Conservation (phyloP, 176 grass and related monocot species). For the Juncus effusus region DNA sequence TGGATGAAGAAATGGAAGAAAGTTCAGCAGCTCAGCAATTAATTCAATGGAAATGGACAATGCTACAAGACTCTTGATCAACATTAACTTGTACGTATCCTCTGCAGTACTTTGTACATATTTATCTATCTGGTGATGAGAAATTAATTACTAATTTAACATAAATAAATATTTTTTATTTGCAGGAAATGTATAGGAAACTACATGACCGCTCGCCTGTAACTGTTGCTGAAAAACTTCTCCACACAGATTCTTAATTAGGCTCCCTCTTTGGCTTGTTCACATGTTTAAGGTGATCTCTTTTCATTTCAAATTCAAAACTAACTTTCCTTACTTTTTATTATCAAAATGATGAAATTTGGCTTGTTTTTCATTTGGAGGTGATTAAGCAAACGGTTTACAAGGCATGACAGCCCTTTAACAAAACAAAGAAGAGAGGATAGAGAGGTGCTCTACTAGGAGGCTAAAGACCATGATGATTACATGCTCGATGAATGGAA, state of each 20-base stretch:
- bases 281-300: slow-evolving; percentile 88
- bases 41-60: slow-evolving; percentile 51
- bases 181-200: slow-evolving; percentile 84
- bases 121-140: neutral
- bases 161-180: slow-evolving; percentile 5
- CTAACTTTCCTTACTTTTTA: neutral
- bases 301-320: neutral
- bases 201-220: slow-evolving; percentile 71
- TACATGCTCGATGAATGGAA: too few relatives aligned
- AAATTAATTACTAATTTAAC: neutral
- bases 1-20: slow-evolving; percentile 35
- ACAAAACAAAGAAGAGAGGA: too few relatives aligned
- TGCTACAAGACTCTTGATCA: slow-evolving; percentile 68
- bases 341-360: neutral
- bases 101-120: neutral
- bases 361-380: too few relatives aligned
- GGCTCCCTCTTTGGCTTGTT: slow-evolving; percentile 94
- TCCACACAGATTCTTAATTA: slow-evolving; percentile 83
- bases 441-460: too few relatives aligned
- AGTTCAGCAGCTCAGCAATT: slow-evolving; percentile 38
- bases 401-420: too few relatives aligned
- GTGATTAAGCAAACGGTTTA: too few relatives aligned
- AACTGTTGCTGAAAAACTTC: slow-evolving; percentile 84
- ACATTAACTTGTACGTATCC: slow-evolving; percentile 61
- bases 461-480: too few relatives aligned